Evolutionary conservation across 2,329 filamentous ascomycete species (phyloP).

Genomic region (Colletotrichum endophyticum): DNA sequence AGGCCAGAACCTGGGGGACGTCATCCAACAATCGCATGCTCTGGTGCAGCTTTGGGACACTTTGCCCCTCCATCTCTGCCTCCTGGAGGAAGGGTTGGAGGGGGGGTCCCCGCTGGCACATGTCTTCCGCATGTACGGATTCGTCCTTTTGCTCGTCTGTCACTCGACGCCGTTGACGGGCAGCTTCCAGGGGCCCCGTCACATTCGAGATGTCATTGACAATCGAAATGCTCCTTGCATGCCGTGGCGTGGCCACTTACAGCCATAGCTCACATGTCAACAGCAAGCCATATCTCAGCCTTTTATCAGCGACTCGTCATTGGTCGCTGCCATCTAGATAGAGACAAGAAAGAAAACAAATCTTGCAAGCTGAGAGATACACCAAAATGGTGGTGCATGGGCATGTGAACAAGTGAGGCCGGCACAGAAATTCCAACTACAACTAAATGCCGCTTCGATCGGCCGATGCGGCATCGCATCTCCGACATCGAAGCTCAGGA

Average conservation of each 20-base stretch:
- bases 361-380: background rate
- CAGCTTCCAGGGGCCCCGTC: background rate
- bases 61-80: background rate
- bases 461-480: background rate
- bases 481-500: background rate
- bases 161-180: background rate
- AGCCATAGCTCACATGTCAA: background rate
- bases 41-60: background rate
- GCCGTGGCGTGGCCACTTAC: background rate
- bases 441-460: background rate
- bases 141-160: background rate
- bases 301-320: conserved; percentile 3
- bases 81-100: background rate
- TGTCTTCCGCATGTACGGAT: conserved; percentile 13
- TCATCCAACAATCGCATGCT: conserved; percentile 15
- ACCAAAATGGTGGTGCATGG: background rate
- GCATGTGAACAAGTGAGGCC: background rate
- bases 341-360: background rate
- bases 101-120: conserved; percentile 9
- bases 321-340: background rate
- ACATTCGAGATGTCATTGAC: conserved; percentile 6
- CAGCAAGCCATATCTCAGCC: background rate
- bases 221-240: conserved; percentile 3
- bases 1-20: conserved; percentile 12
- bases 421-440: background rate